Base-by-base conservation (phyloP, 192 early-diverging fungal species). In the Chytriomyces hyalinus region DNA sequence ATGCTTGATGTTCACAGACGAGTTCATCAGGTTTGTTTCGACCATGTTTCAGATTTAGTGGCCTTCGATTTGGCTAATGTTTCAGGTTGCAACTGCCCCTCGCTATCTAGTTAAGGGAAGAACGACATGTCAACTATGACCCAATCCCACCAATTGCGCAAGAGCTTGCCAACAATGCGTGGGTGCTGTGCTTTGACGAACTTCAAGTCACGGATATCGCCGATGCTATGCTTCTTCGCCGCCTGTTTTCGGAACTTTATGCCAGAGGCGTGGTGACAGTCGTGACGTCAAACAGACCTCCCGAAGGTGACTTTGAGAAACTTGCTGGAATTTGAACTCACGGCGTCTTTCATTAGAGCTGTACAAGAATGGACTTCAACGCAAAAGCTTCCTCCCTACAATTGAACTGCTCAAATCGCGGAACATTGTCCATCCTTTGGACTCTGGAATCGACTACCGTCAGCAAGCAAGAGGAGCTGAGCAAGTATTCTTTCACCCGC, bases 181-280 rank as follows among this genome's bases (percentile, higher is more conserved):
- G 92, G 80, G 88, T 99, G 3, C 82, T 98, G 6, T 99, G 97
- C 79, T 94, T 98, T 85, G 97, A 98, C 75, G 97, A 99, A 80
- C 92, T 99, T 65, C 94, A 96, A 77, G 97, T 99, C 6, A 99
- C 97, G 2, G 95, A 99, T 80, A 98, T 99, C 73, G 94, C 93
- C 5, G 97, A 99, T 80, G 97, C 97, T 69, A 97, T 97, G 97
- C 90, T 97, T 46, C 75, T 97, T 61, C 85, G 95, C 53, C 89
- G 90, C 6, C 83, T 97, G 36, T 89, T 96, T 71, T 86, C 88
- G 1, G 93, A 95, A 79, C 83, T 99, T 44, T 95, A 97, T 70
- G 81, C 87, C 78, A 90, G 47, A n/a, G 95, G 95, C 46, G 93
- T 98, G 0, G 92, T 99, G 1, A 78, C 97, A 20, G 92, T 99